phyloP scores from a whole-genome alignment of 2,329 filamentous ascomycete genomes.

The Pestalotiopsis fici region DNA sequence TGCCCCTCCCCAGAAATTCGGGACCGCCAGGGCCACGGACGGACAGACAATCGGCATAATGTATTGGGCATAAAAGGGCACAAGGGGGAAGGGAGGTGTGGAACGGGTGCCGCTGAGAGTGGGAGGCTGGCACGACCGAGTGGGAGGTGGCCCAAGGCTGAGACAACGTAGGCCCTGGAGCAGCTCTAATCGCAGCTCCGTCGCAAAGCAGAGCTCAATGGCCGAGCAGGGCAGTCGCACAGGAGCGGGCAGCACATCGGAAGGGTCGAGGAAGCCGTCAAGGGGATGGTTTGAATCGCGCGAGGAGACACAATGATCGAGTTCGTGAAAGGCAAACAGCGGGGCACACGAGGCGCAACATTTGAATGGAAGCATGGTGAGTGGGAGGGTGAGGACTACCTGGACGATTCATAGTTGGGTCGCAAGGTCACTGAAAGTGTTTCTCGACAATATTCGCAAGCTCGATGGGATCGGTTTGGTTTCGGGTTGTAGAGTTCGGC shows the following conservation, averaged over 20 bases:
- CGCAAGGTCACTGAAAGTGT: conserved; percentile 6
- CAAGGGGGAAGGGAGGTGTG: background rate
- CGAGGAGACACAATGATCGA: conserved; percentile 22
- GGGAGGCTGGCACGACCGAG: background rate
- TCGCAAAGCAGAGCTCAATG: conserved; percentile 10
- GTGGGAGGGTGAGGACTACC: conserved; percentile 43
- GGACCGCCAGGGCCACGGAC: background rate
- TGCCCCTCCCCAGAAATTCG: background rate
- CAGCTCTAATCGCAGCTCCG: background rate
- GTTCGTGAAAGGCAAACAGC: conserved; percentile 26
- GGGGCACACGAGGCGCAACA: conserved; percentile 25
- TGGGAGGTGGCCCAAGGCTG: conserved; percentile 1
- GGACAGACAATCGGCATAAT: background rate
- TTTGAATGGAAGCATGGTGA: conserved; percentile 12
- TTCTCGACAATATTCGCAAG: background rate
- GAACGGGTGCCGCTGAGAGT: background rate
- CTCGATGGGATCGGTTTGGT: background rate
- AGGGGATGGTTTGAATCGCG: conserved; percentile 15
- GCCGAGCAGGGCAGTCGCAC: conserved; percentile 6
- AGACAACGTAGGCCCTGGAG: background rate
- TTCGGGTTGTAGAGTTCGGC: background rate
- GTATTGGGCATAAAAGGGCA: background rate
- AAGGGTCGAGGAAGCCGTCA: conserved; percentile 14
- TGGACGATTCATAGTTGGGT: conserved; percentile 58
- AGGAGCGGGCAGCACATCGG: conserved; percentile 2